Evolutionary conservation across 768 basidiomycete genomes (phyloP).

Genomic region (Lactarius hengduanensis): DNA sequence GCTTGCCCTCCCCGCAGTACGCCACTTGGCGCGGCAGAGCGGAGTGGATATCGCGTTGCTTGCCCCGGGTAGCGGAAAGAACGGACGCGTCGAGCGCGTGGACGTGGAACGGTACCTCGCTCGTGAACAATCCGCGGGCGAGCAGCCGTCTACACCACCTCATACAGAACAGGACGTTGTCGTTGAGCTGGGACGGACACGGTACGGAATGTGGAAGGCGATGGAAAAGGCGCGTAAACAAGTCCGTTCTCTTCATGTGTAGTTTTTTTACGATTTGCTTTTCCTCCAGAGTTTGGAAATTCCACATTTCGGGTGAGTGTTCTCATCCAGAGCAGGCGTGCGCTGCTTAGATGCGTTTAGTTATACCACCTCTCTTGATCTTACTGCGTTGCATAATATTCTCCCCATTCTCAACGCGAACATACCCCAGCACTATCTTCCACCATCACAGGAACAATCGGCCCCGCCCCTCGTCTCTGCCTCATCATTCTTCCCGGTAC

Average conservation of each 20-base stretch:
- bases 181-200: slow-evolving; percentile 72
- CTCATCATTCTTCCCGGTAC: slow-evolving; percentile 40
- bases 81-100: slow-evolving; percentile 68
- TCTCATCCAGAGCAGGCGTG: background rate
- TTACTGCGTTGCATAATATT: slow-evolving; percentile 64
- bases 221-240: slow-evolving; percentile 66
- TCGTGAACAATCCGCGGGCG: slow-evolving; percentile 27
- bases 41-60: slow-evolving; percentile 58
- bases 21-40: slow-evolving; percentile 68
- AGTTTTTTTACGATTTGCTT: background rate
- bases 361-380: slow-evolving; percentile 72
- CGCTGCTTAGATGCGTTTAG: slow-evolving; percentile 36
- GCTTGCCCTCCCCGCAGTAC: slow-evolving; percentile 74
- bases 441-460: slow-evolving; percentile 41
- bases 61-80: slow-evolving; percentile 68
- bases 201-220: slow-evolving; percentile 86
- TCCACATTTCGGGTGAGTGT: slow-evolving; percentile 73
- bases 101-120: slow-evolving; percentile 68
- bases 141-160: slow-evolving; percentile 7
- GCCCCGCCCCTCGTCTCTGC: slow-evolving; percentile 40
- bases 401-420: slow-evolving; percentile 64
- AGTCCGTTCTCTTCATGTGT: background rate
- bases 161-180: slow-evolving; percentile 43
- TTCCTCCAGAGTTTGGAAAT: slow-evolving; percentile 69
- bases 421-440: slow-evolving; percentile 60